Percentiles rank a stretch among this genome's conserved stretches.
Evolutionary conservation across 1,139 yeast species (phyloP).

Genomic region (Lodderomyces theae): DNA sequence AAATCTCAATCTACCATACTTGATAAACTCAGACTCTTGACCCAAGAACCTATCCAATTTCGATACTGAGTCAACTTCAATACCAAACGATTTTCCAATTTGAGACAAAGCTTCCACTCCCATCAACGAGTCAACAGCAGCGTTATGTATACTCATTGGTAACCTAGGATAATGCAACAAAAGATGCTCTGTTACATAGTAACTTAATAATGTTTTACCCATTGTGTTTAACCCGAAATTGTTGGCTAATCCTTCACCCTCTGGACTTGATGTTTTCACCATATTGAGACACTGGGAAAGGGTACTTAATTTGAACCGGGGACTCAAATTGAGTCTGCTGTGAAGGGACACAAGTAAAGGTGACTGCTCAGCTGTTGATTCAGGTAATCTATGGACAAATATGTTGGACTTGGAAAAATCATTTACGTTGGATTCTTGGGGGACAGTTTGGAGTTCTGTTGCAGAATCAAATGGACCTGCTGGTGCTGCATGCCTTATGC

Average conservation of each 20-base stretch:
- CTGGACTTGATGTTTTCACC: slow-evolving; percentile 22
- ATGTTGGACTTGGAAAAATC: slow-evolving; percentile 18
- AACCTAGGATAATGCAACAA: slow-evolving; percentile 81
- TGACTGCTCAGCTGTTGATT: slow-evolving; percentile 48
- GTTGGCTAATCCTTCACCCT: slow-evolving; percentile 53
- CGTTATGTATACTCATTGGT: slow-evolving; percentile 73
- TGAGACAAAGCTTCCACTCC: slow-evolving; percentile 62
- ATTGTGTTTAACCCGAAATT: slow-evolving; percentile 78
- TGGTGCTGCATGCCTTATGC: slow-evolving; percentile 1
- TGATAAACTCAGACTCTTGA: slow-evolving; percentile 63
- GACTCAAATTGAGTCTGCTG: slow-evolving; percentile 65
- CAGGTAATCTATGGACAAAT: slow-evolving; percentile 49
- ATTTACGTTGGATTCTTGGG: no score
- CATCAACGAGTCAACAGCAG: slow-evolving; percentile 70
- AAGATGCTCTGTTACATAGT: slow-evolving; percentile 72
- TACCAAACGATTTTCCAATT: slow-evolving; percentile 83
- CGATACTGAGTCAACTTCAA: slow-evolving; percentile 67
- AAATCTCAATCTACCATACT: slow-evolving; percentile 62
- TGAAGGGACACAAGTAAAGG: slow-evolving; percentile 80
- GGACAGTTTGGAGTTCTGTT: not conserved
- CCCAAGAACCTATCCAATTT: slow-evolving; percentile 67
- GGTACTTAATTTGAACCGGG: slow-evolving; percentile 56
- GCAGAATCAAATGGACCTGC: not conserved
- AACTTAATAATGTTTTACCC: slow-evolving; percentile 75
- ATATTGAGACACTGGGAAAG: slow-evolving; percentile 74